phyloP scores from a whole-genome alignment of 2,329 filamentous ascomycete genomes.

The Clonostachys solani region DNA sequence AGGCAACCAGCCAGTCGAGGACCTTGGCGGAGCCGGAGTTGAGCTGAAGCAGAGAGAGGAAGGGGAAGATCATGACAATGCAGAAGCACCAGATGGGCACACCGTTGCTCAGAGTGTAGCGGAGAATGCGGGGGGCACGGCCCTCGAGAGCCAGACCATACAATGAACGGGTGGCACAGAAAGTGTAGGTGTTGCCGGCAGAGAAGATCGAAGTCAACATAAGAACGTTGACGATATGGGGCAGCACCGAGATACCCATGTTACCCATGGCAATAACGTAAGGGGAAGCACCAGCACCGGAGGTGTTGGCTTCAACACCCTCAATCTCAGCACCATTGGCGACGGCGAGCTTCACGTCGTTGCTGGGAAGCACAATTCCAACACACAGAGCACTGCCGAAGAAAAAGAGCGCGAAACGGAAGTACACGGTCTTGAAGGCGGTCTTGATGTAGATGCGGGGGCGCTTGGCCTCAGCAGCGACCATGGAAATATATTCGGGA shows the following conservation, averaged over 20 bases:
- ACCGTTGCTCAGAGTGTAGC: slow-evolving; percentile 56
- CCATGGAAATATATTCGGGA: slow-evolving; percentile 64
- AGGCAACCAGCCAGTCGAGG: slow-evolving; percentile 48
- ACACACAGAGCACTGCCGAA: slow-evolving; percentile 63
- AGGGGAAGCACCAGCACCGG: slow-evolving; percentile 43
- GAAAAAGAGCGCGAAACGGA: slow-evolving; percentile 68
- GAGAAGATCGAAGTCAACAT: slow-evolving; percentile 38
- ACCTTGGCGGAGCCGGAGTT: slow-evolving; percentile 41
- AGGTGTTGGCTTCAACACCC: slow-evolving; percentile 20
- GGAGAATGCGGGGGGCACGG: slow-evolving; percentile 46
- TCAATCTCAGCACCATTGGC: slow-evolving; percentile 12
- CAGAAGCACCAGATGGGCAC: slow-evolving; percentile 56
- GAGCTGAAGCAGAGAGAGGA: slow-evolving; percentile 48
- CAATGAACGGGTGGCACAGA: slow-evolving; percentile 44
- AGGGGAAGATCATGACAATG: slow-evolving; percentile 47
- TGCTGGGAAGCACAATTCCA: slow-evolving; percentile 62
- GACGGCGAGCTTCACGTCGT: slow-evolving; percentile 45
- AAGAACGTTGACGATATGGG: slow-evolving; percentile 54
- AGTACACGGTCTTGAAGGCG: slow-evolving; percentile 71
- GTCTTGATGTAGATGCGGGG: slow-evolving; percentile 60
- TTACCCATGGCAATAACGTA: slow-evolving; percentile 55
- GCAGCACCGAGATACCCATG: slow-evolving; percentile 45
- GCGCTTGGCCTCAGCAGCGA: slow-evolving; percentile 65
- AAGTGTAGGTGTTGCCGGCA: slow-evolving; percentile 46
- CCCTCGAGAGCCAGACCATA: slow-evolving; percentile 46